phyloP scores from a whole-genome alignment of 768 basidiomycete genomes.

The Wakefieldia striispora region DNA sequence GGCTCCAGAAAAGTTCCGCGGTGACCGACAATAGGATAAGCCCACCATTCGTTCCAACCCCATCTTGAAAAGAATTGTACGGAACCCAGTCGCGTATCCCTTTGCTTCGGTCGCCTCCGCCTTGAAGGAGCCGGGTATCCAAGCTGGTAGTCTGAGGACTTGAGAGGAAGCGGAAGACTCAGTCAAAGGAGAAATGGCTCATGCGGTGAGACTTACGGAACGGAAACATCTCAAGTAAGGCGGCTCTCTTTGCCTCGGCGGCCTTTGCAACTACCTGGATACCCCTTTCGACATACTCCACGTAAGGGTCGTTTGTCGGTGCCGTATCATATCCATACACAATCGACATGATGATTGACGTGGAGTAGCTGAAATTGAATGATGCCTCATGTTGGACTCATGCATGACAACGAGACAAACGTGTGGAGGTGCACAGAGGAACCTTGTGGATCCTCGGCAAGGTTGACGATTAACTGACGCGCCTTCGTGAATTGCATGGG shows the following conservation, averaged over 20 bases:
- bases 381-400: not conserved
- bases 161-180: not conserved
- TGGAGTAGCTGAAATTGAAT: conserved; percentile 21
- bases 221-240: conserved; percentile 24
- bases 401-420: conserved; percentile 14
- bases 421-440: conserved; percentile 24
- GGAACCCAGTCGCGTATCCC: conserved; percentile 18
- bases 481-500: conserved; percentile 35
- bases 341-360: conserved; percentile 27
- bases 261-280: conserved; percentile 17
- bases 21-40: not conserved
- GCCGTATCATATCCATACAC: conserved; percentile 25
- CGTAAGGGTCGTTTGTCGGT: conserved; percentile 20
- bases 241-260: conserved; percentile 17
- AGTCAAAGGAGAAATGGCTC: not conserved
- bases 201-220: conserved; percentile 20
- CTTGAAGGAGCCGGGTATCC: conserved; percentile 26
- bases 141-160: conserved; percentile 26
- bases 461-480: conserved; percentile 31
- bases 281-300: conserved; percentile 18
- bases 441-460: conserved; percentile 28
- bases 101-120: conserved; percentile 16
- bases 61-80: conserved; percentile 21
- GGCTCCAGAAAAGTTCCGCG: not conserved
- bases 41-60: conserved; percentile 22